Evolutionary conservation across 75 land plant genomes (phyloP), one percentile per base, ranked within the genome.

Genomic region (Larix kaempferi): DNA sequence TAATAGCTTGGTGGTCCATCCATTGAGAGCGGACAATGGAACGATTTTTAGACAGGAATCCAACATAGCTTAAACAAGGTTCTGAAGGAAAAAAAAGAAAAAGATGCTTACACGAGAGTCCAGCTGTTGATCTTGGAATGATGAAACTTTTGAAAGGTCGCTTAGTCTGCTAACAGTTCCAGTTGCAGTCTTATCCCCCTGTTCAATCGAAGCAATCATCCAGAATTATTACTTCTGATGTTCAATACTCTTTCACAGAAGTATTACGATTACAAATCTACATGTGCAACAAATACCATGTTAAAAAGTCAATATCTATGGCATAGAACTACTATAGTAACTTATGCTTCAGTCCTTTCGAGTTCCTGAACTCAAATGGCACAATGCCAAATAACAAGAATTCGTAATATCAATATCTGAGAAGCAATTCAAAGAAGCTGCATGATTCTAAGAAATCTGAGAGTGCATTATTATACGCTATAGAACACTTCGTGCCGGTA

Each of bases 1-100:
- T 82, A 52, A 44, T 86, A 91, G 54, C 91, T 78, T 35, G 91
- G 85, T 13, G 87, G 86, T 59, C 84, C 86, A 82, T 87, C 91
- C 77, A 82, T 83, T 17, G 73, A 41, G 4, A 22, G 22, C 74
- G 44, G 74, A 37, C 26, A 44, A 64, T 64, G 21, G 39, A 29
- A 16, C 15, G 35, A 64, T 37, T 33, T 17, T 33, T 15, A 33
- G 67, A 64, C 35, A 64, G 39, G 21, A 64, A 39, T 25, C 14
- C 74, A 41, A 17, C 44, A 49, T n/a, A 73, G 26, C 5, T 67
- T 49, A 75, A 27, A 29, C 39, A 64, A 29, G 35, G 15, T 6
- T 65, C 14, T 67, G 25, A 61, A 61, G 25, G 27, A 62, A 62
- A 2, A 63, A 15, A 63, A 27, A 3, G 3, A 5, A 13, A 54